Percentiles rank a stretch among this genome's conserved stretches.
Evolutionary conservation across 352 stramenopile species (phyloP).

Genomic region (Blastocystis sp.): DNA sequence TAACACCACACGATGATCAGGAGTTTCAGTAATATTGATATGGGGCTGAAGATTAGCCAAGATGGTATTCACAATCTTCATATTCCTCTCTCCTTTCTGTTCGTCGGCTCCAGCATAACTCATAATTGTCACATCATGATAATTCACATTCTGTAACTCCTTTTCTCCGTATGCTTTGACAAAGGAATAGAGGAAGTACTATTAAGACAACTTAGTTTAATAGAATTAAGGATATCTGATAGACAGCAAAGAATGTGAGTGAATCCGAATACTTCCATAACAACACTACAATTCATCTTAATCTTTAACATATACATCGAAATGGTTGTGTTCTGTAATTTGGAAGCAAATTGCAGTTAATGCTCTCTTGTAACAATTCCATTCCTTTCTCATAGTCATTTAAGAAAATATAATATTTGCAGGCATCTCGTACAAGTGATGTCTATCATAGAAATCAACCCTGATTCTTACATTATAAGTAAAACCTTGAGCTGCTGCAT

Average conservation of each 20-base stretch:
- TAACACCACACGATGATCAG: slow-evolving; percentile 27
- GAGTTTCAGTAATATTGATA: slow-evolving; percentile 25
- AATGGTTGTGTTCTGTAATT: slow-evolving; percentile 51
- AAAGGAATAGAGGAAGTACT: slow-evolving; percentile 17
- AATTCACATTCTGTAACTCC: slow-evolving; percentile 41
- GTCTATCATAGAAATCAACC: neutral
- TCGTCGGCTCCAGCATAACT: neutral
- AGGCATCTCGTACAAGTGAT: neutral
- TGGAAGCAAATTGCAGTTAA: slow-evolving; percentile 34
- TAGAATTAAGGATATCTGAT: slow-evolving; percentile 33
- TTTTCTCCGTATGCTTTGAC: slow-evolving; percentile 35
- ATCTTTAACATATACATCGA: neutral
- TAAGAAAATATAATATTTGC: slow-evolving; percentile 25
- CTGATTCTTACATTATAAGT: neutral
- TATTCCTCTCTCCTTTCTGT: slow-evolving; percentile 33
- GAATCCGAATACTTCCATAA: slow-evolving; percentile 57
- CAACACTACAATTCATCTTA: neutral
- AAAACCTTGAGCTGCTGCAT: slow-evolving; percentile 16
- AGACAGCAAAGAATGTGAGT: slow-evolving; percentile 50
- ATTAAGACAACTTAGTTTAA: neutral
- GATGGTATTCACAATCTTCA: slow-evolving; percentile 15
- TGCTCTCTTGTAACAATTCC: slow-evolving; percentile 26
- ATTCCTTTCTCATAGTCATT: slow-evolving; percentile 33
- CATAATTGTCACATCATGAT: slow-evolving; percentile 61
- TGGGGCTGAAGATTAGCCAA: slow-evolving; percentile 15